A percentile compares a stretch with the other conserved stretches of the same genome.
Evolutionary conservation across 1,284 basidiomycete genomes (phyloP).

Genomic region (Apiotrichum sp.): DNA sequence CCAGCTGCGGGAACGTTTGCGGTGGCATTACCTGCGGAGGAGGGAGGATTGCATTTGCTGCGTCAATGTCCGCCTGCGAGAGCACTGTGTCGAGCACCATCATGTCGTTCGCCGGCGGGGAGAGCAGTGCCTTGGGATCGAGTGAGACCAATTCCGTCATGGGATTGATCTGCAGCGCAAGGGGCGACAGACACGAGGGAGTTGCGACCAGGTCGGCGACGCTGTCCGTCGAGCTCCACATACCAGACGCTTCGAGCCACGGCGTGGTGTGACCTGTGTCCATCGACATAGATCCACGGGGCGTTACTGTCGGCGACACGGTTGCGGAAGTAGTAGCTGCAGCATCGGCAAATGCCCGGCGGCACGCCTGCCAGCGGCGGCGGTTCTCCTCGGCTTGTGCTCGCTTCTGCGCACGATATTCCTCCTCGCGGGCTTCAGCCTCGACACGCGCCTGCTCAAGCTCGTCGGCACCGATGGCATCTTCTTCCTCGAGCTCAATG

Average conservation of each 20-base stretch:
- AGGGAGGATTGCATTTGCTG: background rate
- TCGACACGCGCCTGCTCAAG: constrained; percentile 35
- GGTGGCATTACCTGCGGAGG: background rate
- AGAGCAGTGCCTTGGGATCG: constrained; percentile 20
- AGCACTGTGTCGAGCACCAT: constrained; percentile 25
- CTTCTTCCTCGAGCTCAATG: constrained; percentile 14
- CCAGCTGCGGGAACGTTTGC: background rate
- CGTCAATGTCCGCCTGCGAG: constrained; percentile 27
- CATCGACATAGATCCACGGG: background rate
- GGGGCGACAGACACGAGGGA: constrained; percentile 22
- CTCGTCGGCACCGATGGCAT: constrained; percentile 38
- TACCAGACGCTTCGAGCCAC: constrained; percentile 10
- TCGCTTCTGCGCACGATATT: constrained; percentile 25
- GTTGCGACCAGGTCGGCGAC: constrained; percentile 6
- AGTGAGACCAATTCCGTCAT: constrained; percentile 8
- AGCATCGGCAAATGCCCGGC: constrained; percentile 21
- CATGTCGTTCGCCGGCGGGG: constrained; percentile 13
- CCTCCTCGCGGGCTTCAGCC: constrained; percentile 34
- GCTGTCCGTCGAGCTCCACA: constrained; percentile 11
- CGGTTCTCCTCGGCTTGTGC: constrained; percentile 30
- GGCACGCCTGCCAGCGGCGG: constrained; percentile 31
- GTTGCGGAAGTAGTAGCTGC: constrained; percentile 3
- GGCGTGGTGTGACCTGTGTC: constrained; percentile 5
- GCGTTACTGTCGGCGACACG: constrained; percentile 6
- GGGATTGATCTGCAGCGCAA: constrained; percentile 24